phyloP scores from a whole-genome alignment of 805 yeast species.

The Starmera dryadoides region DNA sequence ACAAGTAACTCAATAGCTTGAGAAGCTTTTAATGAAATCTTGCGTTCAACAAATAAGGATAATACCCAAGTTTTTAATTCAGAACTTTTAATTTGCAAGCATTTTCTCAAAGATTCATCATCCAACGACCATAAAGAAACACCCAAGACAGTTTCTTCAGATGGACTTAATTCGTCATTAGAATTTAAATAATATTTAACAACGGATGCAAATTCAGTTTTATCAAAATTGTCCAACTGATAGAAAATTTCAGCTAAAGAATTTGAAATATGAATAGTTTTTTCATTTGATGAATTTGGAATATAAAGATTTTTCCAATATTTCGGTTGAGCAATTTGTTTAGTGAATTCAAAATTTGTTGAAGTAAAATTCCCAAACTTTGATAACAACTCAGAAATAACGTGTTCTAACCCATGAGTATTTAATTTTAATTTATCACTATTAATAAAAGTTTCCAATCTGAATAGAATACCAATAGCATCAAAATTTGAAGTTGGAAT shows the following conservation, averaged over 20 bases:
- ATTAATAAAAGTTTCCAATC: slow-evolving; percentile 26
- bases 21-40: slow-evolving; percentile 7
- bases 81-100: not conserved
- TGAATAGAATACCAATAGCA: slow-evolving; percentile 34
- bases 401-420: slow-evolving; percentile 14
- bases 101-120: slow-evolving; percentile 9
- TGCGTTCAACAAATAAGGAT: slow-evolving; percentile 8
- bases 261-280: slow-evolving; percentile 22
- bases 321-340: slow-evolving; percentile 11
- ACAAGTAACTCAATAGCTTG: slow-evolving; percentile 1
- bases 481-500: slow-evolving; percentile 42
- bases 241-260: slow-evolving; percentile 29
- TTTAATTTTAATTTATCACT: slow-evolving; percentile 18
- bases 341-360: slow-evolving; percentile 9
- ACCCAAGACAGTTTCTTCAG: slow-evolving; percentile 18
- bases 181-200: slow-evolving; percentile 2
- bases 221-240: slow-evolving; percentile 19
- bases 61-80: slow-evolving; percentile 8
- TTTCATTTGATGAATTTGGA: slow-evolving; percentile 11
- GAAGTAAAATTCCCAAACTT: slow-evolving; percentile 36
- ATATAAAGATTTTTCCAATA: slow-evolving; percentile 24
- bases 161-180: slow-evolving; percentile 4
- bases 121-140: slow-evolving; percentile 19
- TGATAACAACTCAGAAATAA: slow-evolving; percentile 31
- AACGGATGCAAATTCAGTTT: slow-evolving; percentile 6